Percentiles rank a stretch among this genome's conserved stretches.
phyloP scores from a whole-genome alignment of 768 basidiomycete genomes.

The Naganishia vaughanmartiniae region DNA sequence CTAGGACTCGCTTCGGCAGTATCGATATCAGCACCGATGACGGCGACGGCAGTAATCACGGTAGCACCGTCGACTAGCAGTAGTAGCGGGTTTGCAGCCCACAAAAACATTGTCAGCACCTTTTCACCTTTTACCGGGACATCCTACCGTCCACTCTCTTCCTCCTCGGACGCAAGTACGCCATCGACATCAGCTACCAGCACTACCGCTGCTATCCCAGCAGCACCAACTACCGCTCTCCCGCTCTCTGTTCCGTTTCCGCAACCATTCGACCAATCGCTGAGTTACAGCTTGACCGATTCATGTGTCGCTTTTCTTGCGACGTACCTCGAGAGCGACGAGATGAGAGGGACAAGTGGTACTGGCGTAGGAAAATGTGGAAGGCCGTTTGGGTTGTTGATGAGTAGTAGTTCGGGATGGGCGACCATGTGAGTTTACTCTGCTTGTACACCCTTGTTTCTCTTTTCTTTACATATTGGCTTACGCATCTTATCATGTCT shows the following conservation, averaged over 20 bases:
- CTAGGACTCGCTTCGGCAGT: not conserved
- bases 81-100: not conserved
- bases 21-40: not conserved
- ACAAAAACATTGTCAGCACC: not conserved
- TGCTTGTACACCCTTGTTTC: not conserved
- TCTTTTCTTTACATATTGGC: no score
- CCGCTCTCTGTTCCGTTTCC: conserved; percentile 20
- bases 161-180: not conserved
- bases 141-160: not conserved
- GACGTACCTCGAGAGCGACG: conserved; percentile 10
- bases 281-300: conserved; percentile 23
- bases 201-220: not conserved
- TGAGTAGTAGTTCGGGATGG: conserved; percentile 25
- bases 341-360: conserved; percentile 8
- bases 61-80: not conserved
- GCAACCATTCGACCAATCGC: conserved; percentile 21
- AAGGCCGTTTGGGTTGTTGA: conserved; percentile 26
- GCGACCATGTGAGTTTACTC: conserved; percentile 25
- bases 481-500: not conserved
- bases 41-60: not conserved
- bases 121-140: not conserved
- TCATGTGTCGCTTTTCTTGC: conserved; percentile 29
- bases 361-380: conserved; percentile 1
- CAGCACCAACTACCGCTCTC: not conserved
- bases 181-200: not conserved